Conservation (phyloP, 129 eudicot species). For the Artemisia argyi region DNA sequence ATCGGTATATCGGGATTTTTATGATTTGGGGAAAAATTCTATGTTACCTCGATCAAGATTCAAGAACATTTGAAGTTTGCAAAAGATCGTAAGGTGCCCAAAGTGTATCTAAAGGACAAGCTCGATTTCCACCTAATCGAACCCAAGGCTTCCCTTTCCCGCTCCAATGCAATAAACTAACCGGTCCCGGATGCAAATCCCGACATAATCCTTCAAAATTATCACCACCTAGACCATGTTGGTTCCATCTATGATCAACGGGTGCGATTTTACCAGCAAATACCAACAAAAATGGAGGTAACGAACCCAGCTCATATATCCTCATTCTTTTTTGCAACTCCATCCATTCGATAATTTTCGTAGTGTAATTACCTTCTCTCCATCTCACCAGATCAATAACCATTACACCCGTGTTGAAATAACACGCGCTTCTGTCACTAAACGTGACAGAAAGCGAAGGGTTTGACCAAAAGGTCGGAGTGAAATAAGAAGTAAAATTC, state of each 20-base stretch:
- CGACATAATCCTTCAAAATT: conserved; percentile 78
- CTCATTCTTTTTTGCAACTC: conserved; percentile 91
- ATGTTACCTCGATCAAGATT: conserved; percentile 44
- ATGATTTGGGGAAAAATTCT: conserved; percentile 22
- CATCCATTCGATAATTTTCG: conserved; percentile 84
- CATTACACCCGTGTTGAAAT: conserved; percentile 94
- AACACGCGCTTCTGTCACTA: conserved; percentile 60
- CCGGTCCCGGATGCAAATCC: conserved; percentile 91
- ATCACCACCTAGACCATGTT: conserved; percentile 94
- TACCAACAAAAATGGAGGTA: conserved; percentile 80
- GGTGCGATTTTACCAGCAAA: conserved; percentile 91
- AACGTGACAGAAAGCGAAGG: conserved; percentile 78
- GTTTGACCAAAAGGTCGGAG: conserved; percentile 91
- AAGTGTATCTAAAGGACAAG: conserved; percentile 77
- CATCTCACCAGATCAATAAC: conserved; percentile 75
- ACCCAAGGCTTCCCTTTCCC: conserved; percentile 98
- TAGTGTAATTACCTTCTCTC: conserved; percentile 66
- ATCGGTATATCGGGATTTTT: neutral
- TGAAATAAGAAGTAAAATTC: conserved; percentile 73
- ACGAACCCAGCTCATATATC: conserved; percentile 79
- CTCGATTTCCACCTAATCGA: conserved; percentile 61
- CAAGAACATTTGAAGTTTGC: conserved; percentile 57
- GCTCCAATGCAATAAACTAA: conserved; percentile 90
- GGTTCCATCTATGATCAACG: conserved; percentile 92
- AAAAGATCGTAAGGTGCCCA: conserved; percentile 96